Evolutionary conservation across 352 stramenopile species (phyloP).

Genomic region (Phytophthora constricta): DNA sequence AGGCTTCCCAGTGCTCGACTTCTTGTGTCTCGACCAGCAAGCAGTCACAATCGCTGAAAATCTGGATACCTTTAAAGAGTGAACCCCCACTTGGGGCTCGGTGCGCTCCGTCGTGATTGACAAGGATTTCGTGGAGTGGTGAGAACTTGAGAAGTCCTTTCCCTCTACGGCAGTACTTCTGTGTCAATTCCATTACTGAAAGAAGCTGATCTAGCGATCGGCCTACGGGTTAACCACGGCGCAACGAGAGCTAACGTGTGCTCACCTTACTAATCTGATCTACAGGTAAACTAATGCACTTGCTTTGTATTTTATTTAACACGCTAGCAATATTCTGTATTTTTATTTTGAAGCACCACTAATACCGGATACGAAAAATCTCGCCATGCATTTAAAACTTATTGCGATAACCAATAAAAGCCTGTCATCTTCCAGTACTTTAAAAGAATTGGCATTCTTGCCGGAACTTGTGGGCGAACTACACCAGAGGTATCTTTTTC

Average conservation of each 20-base stretch:
- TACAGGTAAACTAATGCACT: conserved; percentile 19
- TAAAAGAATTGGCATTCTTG: conserved; percentile 26
- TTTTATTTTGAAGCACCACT: not conserved
- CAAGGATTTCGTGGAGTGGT: conserved; percentile 35
- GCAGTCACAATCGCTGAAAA: too few relatives aligned
- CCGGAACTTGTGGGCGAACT: conserved; percentile 20
- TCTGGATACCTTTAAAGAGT: too few relatives aligned
- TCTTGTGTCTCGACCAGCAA: too few relatives aligned
- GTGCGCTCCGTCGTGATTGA: conserved; percentile 20
- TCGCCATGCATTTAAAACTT: conserved; percentile 1
- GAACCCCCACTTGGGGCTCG: conserved; percentile 11
- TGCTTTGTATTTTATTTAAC: not conserved
- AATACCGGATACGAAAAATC: not conserved
- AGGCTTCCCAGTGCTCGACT: too few relatives aligned
- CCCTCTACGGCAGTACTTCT: not conserved
- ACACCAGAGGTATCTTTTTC: conserved; percentile 8
- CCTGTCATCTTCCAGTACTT: conserved; percentile 15
- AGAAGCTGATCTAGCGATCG: conserved; percentile 13
- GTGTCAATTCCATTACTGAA: conserved; percentile 9
- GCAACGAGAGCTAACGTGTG: conserved; percentile 7
- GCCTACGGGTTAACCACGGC: conserved; percentile 23
- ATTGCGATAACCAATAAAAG: conserved; percentile 1
- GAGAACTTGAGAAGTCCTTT: conserved; percentile 20
- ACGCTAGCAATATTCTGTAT: not conserved
- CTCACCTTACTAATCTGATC: conserved; percentile 6